Percentiles rank a stretch among this genome's conserved stretches.
These are phyloP conservation scores for Grammothele lineata DNA, from an alignment of 768 basidiomycete species.

Conservation along the genomic window DNA sequence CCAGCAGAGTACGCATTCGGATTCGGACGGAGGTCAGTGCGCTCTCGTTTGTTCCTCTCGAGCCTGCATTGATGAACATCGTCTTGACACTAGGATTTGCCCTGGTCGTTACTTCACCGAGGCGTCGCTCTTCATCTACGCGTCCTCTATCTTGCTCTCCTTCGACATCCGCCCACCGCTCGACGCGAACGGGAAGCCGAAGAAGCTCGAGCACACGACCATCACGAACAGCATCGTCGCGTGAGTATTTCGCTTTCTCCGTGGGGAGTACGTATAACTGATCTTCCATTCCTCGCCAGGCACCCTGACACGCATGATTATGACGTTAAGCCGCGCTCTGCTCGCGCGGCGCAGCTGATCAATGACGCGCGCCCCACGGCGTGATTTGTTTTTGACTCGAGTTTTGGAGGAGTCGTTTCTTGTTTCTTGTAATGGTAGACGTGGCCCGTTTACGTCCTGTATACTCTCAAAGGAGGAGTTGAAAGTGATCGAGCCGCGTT, in stretches of 20 bases:
- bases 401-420: no score
- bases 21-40: constrained; percentile 14
- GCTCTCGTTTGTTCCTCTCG: no score
- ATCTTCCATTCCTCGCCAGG: not conserved
- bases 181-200: constrained; percentile 3
- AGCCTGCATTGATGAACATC: no score
- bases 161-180: constrained; percentile 3
- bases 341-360: not conserved
- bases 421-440: no score
- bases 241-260: no score
- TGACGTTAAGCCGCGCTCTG: not conserved
- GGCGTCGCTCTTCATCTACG: not conserved
- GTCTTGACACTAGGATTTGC: not conserved
- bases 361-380: no score
- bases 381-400: no score
- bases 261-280: no score
- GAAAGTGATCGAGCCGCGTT: no score
- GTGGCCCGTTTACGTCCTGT: no score
- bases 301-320: not conserved
- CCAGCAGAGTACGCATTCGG: constrained; percentile 13
- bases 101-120: constrained; percentile 8
- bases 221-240: not conserved
- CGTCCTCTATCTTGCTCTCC: constrained; percentile 3
- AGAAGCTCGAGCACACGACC: not conserved
- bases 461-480: no score